These are phyloP conservation scores for Lachnellula arida DNA, from an alignment of 2,329 filamentous ascomycete species.

Conservation along the genomic window DNA sequence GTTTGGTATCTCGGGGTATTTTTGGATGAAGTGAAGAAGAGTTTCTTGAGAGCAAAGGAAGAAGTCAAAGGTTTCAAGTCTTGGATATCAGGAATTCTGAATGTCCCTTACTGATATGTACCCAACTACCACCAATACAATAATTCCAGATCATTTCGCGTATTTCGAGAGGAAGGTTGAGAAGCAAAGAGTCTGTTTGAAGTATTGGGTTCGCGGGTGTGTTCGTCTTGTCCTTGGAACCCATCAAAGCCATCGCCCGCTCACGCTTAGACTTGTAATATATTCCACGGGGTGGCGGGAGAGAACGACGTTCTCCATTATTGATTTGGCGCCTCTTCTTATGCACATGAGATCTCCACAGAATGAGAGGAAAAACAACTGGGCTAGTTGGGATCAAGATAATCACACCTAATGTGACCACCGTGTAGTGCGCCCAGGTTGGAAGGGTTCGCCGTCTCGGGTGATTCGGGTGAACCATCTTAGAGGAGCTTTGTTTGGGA, in stretches of 20 bases:
- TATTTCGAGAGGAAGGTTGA: neutral
- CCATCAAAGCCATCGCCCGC: neutral
- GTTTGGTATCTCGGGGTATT: too few species aligned
- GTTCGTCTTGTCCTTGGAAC: neutral
- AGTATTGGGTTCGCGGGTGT: neutral
- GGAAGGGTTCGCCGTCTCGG: too few species aligned
- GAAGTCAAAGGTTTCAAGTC: neutral
- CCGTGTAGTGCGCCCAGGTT: too few species aligned
- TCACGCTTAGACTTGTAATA: neutral
- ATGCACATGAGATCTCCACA: too few species aligned
- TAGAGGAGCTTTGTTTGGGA: too few species aligned
- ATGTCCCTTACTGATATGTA: neutral
- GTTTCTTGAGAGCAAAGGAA: neutral
- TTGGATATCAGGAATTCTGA: neutral
- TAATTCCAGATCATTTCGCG: neutral
- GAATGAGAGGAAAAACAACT: too few species aligned
- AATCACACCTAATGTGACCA: too few species aligned
- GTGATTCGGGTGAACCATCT: too few species aligned
- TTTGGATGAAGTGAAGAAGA: neutral
- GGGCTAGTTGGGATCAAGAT: too few species aligned
- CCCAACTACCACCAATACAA: neutral
- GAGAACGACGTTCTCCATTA: too few species aligned
- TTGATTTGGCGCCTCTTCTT: too few species aligned
- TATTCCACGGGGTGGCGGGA: neutral
- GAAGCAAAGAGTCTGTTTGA: neutral